These are phyloP conservation scores for Scheffersomyces insectosa DNA, from an alignment of 1,139 yeast species.

Conservation along the genomic window DNA sequence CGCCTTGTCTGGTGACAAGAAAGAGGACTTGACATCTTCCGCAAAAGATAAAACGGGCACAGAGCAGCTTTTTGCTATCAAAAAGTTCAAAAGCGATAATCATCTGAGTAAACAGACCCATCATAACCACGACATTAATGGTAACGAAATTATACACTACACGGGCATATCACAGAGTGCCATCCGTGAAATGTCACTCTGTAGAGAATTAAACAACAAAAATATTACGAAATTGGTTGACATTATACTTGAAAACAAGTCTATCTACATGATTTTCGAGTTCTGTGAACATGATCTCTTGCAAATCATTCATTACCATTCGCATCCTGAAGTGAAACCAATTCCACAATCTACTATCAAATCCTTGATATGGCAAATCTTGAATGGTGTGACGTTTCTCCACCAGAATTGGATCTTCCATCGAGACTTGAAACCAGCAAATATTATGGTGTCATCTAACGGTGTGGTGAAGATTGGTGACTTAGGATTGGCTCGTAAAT, in stretches of 20 bases:
- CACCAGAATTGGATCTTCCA: conserved; percentile 97
- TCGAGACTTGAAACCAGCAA: conserved; percentile 95
- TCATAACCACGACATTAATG: conserved; percentile 48
- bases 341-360: conserved; percentile 79
- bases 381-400: conserved; percentile 86
- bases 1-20: neutral
- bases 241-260: conserved; percentile 84
- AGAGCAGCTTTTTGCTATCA: conserved; percentile 68
- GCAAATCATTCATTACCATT: conserved; percentile 91
- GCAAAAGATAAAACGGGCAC: conserved; percentile 3
- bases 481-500: conserved; percentile 88
- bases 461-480: conserved; percentile 97
- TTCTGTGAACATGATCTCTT: conserved; percentile 93
- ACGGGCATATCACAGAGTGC: conserved; percentile 98
- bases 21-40: neutral
- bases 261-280: conserved; percentile 93
- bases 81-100: conserved; percentile 91
- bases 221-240: conserved; percentile 81
- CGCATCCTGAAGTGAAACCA: conserved; percentile 80
- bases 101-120: conserved; percentile 46
- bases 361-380: conserved; percentile 86
- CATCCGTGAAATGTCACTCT: conserved; percentile 91
- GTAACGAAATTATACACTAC: conserved; percentile 79
- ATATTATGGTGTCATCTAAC: conserved; percentile 87
- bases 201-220: conserved; percentile 80